These are phyloP conservation scores for Austroboletus sp. DNA, from an alignment of 1,284 basidiomycete genomes.

Conservation along the genomic window DNA sequence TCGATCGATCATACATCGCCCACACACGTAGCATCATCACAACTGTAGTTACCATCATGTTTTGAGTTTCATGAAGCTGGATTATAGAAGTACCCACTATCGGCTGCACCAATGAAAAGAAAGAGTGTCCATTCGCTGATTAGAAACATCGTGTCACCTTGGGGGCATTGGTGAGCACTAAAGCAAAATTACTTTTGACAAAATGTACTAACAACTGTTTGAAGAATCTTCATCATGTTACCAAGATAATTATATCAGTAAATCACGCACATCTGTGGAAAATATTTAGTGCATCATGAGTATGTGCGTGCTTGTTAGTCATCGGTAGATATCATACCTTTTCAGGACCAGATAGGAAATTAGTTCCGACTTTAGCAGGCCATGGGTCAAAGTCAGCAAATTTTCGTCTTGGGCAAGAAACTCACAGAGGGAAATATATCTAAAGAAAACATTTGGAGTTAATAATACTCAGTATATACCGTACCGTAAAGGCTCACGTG, in stretches of 20 bases:
- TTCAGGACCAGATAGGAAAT: neutral
- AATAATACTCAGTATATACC: neutral
- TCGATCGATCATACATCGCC: neutral
- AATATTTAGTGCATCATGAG: no score
- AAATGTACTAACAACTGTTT: neutral
- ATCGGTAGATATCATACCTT: neutral
- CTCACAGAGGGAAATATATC: neutral
- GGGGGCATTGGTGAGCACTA: neutral
- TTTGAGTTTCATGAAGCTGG: neutral
- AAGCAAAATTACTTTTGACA: neutral
- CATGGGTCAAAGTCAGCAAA: no score
- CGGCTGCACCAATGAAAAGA: neutral
- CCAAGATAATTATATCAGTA: neutral
- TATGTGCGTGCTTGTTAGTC: neutral
- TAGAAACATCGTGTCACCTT: neutral
- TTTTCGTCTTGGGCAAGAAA: neutral
- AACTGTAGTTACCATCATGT: neutral
- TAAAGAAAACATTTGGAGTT: neutral
- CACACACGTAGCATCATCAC: neutral
- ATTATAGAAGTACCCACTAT: neutral
- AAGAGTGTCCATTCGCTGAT: neutral
- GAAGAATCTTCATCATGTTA: neutral
- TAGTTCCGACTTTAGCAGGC: neutral
- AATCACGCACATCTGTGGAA: neutral
- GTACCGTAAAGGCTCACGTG: neutral